These are phyloP conservation scores for Salisapilia sapeloensis DNA, from an alignment of 352 stramenopile species.

Conservation along the genomic window DNA sequence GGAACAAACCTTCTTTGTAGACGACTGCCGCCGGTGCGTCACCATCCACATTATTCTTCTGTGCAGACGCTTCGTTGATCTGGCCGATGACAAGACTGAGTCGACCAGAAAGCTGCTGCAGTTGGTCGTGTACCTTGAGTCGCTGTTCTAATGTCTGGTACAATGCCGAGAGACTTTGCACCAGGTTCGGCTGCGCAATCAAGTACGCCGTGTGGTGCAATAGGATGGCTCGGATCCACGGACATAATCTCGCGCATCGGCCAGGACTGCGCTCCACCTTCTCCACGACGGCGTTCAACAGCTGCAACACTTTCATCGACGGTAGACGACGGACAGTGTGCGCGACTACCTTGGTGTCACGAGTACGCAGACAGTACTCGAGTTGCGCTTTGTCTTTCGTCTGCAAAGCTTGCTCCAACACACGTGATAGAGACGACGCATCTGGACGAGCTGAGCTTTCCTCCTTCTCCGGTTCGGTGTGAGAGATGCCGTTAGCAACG, in stretches of 20 bases:
- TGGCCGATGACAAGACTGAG: slow-evolving; percentile 70
- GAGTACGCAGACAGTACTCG: slow-evolving; percentile 65
- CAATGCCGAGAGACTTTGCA: slow-evolving; percentile 59
- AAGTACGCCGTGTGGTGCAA: slow-evolving; percentile 77
- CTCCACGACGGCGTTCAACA: slow-evolving; percentile 62
- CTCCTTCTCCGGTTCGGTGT: slow-evolving; percentile 24
- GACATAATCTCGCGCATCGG: slow-evolving; percentile 60
- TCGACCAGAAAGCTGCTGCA: slow-evolving; percentile 71
- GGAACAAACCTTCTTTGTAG: slow-evolving; percentile 36
- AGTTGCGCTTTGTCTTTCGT: slow-evolving; percentile 77
- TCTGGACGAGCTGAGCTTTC: slow-evolving; percentile 30
- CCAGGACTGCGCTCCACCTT: slow-evolving; percentile 71
- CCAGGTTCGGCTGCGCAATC: slow-evolving; percentile 67
- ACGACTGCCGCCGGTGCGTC: slow-evolving; percentile 41
- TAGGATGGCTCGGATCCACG: slow-evolving; percentile 67
- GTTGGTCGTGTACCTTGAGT: slow-evolving; percentile 60
- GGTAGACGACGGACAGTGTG: slow-evolving; percentile 64
- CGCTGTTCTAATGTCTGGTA: slow-evolving; percentile 76
- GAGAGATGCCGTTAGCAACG: slow-evolving; percentile 35
- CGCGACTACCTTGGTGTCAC: slow-evolving; percentile 53
- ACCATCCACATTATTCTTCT: slow-evolving; percentile 8
- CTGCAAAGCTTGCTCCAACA: slow-evolving; percentile 72
- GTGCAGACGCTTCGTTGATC: slow-evolving; percentile 35
- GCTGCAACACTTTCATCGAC: slow-evolving; percentile 49
- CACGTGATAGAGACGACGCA: slow-evolving; percentile 62